Base-by-base conservation (phyloP, 106 monocot genomes). In the Acorus calamus region DNA sequence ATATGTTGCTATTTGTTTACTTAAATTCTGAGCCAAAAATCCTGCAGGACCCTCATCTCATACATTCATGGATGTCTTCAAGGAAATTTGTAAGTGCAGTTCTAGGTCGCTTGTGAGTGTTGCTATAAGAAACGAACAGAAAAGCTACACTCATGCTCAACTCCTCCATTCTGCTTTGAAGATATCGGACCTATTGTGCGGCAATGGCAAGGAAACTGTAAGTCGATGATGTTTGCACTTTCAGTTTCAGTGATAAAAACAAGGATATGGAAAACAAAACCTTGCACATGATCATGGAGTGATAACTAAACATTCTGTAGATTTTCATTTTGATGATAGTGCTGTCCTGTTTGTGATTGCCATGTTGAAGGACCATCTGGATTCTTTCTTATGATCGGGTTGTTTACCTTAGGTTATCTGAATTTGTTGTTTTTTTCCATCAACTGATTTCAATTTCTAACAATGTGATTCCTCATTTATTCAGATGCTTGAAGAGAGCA, bases 31-130 rank as follows among this genome's bases (percentile, higher is more conserved):
- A 28, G 28, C 28, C 28, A 28, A 28, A 28, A 28, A 28, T 14
- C 8, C 5, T 41, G 43, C 55, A 12, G 77, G 62, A 57, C 11
- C 56, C 46, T 50, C 76, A 66, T 51, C 59, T 81, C 50, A 45
- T 53, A 70, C 85, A 44, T 78, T 87, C 75, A 90, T 96, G 94
- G 94, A 96, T 70, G 75, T 84, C 49, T 65, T 76, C 47, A 87
- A 79, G 65, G 77, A 77, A 68, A 66, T 66, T 60, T 50, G 87
- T 41, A 70, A 46, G 66, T 69, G 72, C 66, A 80, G 76, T 8
- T 71, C 89, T 48, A 49, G 66, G 8, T 14, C 61, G 57, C 64
- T 66, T 64, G 80, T 69, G 12, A 68, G 69, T 55, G 75, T 87
- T 14, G 90, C 87, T 5, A 64, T 96, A 61, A 84, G 90, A 80